These are phyloP conservation scores for Musa balbisiana DNA, from an alignment of 202 grass and related monocot genomes.

Conservation along the genomic window DNA sequence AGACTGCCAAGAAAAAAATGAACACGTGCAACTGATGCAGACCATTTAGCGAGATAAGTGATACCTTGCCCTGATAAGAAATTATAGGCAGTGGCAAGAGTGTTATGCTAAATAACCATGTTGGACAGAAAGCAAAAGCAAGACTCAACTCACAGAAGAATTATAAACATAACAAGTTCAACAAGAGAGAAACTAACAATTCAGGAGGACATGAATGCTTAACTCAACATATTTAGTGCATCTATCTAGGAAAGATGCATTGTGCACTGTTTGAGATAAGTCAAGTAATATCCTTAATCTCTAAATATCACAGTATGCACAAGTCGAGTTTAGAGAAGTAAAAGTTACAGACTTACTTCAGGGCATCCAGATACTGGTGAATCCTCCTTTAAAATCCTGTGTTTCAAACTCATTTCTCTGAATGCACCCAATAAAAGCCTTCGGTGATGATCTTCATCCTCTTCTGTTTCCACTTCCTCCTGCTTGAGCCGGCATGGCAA, in stretches of 20 bases:
- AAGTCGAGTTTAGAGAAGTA: neutral
- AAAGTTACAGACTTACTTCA: conserved; percentile 10
- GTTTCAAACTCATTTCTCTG: neutral
- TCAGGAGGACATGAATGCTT: too few relatives aligned
- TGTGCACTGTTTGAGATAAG: too few relatives aligned
- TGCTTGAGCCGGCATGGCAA: conserved; percentile 35
- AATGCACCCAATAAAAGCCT: conserved; percentile 33
- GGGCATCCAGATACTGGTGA: neutral
- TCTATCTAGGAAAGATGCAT: too few relatives aligned
- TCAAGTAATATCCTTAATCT: too few relatives aligned
- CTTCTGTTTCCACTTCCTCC: neutral
- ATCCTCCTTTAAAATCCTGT: neutral
- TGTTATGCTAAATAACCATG: too few relatives aligned
- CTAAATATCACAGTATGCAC: too few relatives aligned
- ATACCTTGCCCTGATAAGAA: conserved; percentile 47
- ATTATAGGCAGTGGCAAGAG: neutral
- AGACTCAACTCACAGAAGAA: too few relatives aligned
- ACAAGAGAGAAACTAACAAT: too few relatives aligned
- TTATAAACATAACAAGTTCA: too few relatives aligned
- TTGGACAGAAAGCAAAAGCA: too few relatives aligned
- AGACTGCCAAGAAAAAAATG: conserved; percentile 87
- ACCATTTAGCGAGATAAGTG: conserved; percentile 61
- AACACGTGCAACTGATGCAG: conserved; percentile 92
- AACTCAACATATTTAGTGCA: too few relatives aligned
- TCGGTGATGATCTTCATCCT: conserved; percentile 16